Evolutionary conservation across 768 basidiomycete species (phyloP).

Genomic region (Gymnopilus dilepis): DNA sequence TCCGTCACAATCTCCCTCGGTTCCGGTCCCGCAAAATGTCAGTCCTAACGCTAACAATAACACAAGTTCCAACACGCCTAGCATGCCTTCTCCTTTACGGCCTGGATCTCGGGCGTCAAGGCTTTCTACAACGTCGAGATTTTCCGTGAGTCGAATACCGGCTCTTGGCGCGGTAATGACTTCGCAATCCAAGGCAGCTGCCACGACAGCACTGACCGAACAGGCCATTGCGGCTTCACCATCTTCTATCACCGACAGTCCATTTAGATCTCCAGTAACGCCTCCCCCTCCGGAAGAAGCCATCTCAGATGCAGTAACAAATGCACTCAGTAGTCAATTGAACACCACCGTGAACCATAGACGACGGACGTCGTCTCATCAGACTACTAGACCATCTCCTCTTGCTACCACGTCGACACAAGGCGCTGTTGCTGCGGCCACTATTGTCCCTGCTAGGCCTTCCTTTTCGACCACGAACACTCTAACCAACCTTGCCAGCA

Average conservation of each 20-base stretch:
- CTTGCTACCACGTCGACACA: conserved; percentile 37
- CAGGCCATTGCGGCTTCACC: conserved; percentile 51
- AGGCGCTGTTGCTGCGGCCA: conserved; percentile 25
- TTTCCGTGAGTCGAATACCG: conserved; percentile 69
- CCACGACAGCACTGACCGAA: conserved; percentile 73
- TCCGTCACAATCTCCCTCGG: conserved; percentile 40
- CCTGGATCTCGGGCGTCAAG: conserved; percentile 78
- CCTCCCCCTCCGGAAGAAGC: conserved; percentile 70
- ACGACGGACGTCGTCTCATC: conserved; percentile 65
- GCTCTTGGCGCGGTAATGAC: conserved; percentile 54
- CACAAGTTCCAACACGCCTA: conserved; percentile 17
- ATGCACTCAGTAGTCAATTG: conserved; percentile 29
- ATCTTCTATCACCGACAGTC: conserved; percentile 46
- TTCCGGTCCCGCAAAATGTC: conserved; percentile 41
- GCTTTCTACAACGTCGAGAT: conserved; percentile 68
- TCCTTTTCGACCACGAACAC: conserved; percentile 52
- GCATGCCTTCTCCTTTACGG: conserved; percentile 62
- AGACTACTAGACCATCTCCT: conserved; percentile 56
- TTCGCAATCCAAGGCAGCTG: conserved; percentile 57
- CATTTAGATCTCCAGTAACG: conserved; percentile 42
- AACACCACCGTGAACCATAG: conserved; percentile 37
- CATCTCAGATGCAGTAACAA: conserved; percentile 64
- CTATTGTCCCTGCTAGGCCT: conserved; percentile 8
- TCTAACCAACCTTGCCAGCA: conserved; percentile 62
- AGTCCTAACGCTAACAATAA: conserved; percentile 15